Conservation (phyloP, 2,329 filamentous ascomycete genomes). For the Apiospora malaysiana region DNA sequence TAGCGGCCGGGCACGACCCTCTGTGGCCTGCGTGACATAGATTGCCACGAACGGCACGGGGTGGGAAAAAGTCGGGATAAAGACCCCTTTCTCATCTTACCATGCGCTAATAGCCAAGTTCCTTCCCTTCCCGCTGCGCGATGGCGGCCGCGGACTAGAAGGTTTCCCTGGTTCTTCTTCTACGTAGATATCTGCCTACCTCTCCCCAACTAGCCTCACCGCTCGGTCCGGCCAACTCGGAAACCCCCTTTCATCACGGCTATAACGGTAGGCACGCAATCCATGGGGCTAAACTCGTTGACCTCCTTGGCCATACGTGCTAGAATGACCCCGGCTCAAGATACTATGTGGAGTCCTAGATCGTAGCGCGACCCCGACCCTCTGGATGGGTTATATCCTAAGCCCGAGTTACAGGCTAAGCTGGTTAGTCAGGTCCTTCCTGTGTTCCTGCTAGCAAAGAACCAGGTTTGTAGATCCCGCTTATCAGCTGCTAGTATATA, state of each 20-base stretch:
- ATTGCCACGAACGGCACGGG: not conserved
- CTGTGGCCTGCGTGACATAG: not conserved
- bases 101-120: not conserved
- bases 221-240: slow-evolving; percentile 4
- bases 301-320: not conserved
- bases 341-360: not conserved
- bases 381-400: not conserved
- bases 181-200: too few species aligned
- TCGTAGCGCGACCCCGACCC: not conserved
- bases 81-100: slow-evolving; percentile 1
- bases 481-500: not conserved
- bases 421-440: not conserved
- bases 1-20: not conserved
- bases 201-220: not conserved
- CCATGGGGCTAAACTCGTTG: not conserved
- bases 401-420: not conserved
- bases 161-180: not conserved
- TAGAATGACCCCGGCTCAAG: not conserved
- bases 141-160: not conserved
- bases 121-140: not conserved
- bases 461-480: not conserved
- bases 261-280: not conserved
- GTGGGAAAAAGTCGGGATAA: not conserved
- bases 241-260: slow-evolving; percentile 4
- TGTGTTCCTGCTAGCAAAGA: not conserved